Conservation (phyloP, 2,329 filamentous ascomycete species). For the Sporothrix euskadiensis region DNA sequence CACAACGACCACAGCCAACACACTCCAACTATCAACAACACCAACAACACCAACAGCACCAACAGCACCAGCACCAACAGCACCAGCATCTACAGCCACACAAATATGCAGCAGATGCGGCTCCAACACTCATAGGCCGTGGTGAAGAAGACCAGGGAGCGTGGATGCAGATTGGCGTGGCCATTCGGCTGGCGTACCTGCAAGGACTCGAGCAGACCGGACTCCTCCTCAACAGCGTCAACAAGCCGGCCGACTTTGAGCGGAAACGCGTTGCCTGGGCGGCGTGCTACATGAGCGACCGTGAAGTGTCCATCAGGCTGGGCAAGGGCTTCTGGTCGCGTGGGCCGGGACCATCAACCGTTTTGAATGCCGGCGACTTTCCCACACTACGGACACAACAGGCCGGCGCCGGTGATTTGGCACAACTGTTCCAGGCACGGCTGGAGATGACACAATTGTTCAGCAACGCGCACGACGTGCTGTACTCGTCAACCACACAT, state of each 20-base stretch:
- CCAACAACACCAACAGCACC: not conserved
- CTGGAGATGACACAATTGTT: constrained; percentile 71
- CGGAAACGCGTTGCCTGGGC: constrained; percentile 66
- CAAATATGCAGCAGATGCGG: not conserved
- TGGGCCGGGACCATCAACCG: constrained; percentile 66
- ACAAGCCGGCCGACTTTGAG: constrained; percentile 54
- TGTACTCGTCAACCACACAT: constrained; percentile 70
- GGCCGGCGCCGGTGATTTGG: constrained; percentile 65
- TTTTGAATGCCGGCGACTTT: constrained; percentile 65
- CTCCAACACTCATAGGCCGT: constrained; percentile 53
- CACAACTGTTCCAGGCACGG: constrained; percentile 68
- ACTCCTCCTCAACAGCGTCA: constrained; percentile 54
- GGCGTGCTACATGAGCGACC: constrained; percentile 66
- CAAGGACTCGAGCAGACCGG: constrained; percentile 69
- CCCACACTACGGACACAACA: constrained; percentile 62
- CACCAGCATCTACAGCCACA: not conserved
- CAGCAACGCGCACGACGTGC: constrained; percentile 70
- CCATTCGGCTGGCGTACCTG: constrained; percentile 68
- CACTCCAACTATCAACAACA: constrained; percentile 36
- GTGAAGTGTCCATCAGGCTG: constrained; percentile 68
- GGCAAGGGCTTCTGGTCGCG: constrained; percentile 74
- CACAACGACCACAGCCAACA: constrained; percentile 60
- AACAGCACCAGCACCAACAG: not conserved
- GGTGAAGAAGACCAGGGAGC: constrained; percentile 73
- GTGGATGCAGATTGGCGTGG: constrained; percentile 75